phyloP scores from a whole-genome alignment of 164 flowering plant species.

The Stephania japonica region DNA sequence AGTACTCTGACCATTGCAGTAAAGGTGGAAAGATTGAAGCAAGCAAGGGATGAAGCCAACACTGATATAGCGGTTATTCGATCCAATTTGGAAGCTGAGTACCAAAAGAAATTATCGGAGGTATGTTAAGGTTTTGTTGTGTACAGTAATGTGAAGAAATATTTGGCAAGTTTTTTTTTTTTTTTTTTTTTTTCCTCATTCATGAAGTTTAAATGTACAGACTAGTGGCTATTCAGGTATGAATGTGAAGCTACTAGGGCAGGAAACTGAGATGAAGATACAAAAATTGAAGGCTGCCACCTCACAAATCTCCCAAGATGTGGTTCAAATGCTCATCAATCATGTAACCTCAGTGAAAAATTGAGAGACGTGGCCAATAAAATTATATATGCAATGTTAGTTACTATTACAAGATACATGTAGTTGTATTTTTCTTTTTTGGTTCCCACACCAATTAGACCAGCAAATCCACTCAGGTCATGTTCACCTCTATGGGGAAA shows the following conservation, averaged over 20 bases:
- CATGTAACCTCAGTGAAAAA: constrained; percentile 33
- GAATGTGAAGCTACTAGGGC: constrained; percentile 45
- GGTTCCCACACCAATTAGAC: no score
- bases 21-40: constrained; percentile 47
- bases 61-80: constrained; percentile 38
- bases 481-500: no score
- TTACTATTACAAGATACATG: background rate
- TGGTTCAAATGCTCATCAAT: constrained; percentile 38
- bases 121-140: constrained; percentile 18
- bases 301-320: constrained; percentile 28
- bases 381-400: background rate
- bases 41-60: constrained; percentile 75
- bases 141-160: no score
- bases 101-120: constrained; percentile 41
- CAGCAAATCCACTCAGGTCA: no score
- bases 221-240: constrained; percentile 41
- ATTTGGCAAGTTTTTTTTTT: background rate
- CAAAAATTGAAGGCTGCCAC: constrained; percentile 28
- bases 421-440: no score
- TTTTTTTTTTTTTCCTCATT: background rate
- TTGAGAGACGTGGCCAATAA: constrained; percentile 16
- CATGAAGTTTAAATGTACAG: constrained; percentile 16
- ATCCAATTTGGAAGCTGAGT: constrained; percentile 46
- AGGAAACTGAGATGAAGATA: constrained; percentile 48
- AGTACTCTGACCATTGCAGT: constrained; percentile 20